These are phyloP conservation scores for Neonectria coccinea DNA, from an alignment of 2,329 filamentous ascomycete species.

Conservation along the genomic window DNA sequence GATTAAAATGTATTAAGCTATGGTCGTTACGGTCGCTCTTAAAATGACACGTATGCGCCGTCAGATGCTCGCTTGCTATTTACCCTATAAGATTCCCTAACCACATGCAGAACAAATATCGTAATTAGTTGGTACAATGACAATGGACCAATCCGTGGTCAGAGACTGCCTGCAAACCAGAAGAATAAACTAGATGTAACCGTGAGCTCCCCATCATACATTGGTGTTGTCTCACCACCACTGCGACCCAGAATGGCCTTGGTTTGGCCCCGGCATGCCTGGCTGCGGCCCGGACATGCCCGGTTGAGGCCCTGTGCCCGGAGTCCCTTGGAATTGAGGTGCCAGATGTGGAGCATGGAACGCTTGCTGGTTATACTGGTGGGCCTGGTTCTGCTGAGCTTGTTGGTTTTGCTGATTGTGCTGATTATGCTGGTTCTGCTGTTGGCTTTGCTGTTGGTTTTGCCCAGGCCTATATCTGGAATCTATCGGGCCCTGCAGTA, in stretches of 20 bases:
- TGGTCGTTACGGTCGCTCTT: background rate
- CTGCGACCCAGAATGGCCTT: constrained; percentile 11
- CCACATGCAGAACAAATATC: background rate
- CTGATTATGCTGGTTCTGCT: constrained; percentile 20
- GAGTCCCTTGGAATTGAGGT: constrained; percentile 38
- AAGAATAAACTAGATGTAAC: too few relatives aligned
- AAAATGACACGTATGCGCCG: background rate
- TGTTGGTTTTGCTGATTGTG: constrained; percentile 1
- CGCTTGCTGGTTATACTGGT: constrained; percentile 14
- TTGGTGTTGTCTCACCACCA: constrained; percentile 4
- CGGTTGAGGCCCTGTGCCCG: constrained; percentile 25
- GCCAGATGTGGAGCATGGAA: constrained; percentile 39
- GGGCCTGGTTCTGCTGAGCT: constrained; percentile 19
- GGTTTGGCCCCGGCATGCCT: constrained; percentile 21
- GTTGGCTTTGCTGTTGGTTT: constrained; percentile 30
- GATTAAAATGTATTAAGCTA: background rate
- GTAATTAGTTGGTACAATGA: background rate
- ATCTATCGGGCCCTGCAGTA: constrained; percentile 41
- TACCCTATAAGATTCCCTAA: background rate
- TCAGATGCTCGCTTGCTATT: background rate
- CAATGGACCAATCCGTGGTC: background rate
- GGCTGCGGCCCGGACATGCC: constrained; percentile 19
- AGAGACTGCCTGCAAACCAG: background rate
- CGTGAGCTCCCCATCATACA: background rate
- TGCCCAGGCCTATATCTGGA: constrained; percentile 28